phyloP scores from a whole-genome alignment of 148 eudicot genomes.

The Rhododendron henanense region DNA sequence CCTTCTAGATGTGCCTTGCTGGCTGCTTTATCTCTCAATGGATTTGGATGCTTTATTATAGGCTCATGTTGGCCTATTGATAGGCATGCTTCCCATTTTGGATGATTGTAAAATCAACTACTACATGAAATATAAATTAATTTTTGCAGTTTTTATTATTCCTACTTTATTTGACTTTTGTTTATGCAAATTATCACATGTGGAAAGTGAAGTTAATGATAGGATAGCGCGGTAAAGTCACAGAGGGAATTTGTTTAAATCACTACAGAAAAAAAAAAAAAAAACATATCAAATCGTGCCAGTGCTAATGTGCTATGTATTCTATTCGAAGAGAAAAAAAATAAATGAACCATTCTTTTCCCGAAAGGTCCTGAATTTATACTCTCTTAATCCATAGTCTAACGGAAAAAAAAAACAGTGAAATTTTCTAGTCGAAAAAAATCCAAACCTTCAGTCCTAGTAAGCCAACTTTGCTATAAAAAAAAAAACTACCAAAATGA shows the following conservation, averaged over 20 bases:
- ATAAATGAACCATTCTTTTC: too few species aligned
- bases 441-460: too few species aligned
- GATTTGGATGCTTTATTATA: not conserved
- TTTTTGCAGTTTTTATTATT: not conserved
- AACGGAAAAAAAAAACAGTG: not conserved
- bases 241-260: too few species aligned
- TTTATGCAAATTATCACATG: not conserved
- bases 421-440: too few species aligned
- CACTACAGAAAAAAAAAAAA: not conserved
- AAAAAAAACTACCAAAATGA: too few species aligned
- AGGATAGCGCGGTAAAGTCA: not conserved
- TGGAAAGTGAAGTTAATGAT: not conserved
- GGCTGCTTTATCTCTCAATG: not conserved
- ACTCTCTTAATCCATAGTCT: too few species aligned
- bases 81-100: not conserved
- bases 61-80: not conserved
- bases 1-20: not conserved
- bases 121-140: not conserved
- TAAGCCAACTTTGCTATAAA: too few species aligned
- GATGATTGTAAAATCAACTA: not conserved
- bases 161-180: not conserved
- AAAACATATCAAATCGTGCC: not conserved
- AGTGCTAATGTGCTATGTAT: too few species aligned
- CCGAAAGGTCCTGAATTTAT: not conserved
- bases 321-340: not conserved